Base-by-base conservation (phyloP, 108 stramenopile species). In the Pseudonitzschia multistriata region DNA sequence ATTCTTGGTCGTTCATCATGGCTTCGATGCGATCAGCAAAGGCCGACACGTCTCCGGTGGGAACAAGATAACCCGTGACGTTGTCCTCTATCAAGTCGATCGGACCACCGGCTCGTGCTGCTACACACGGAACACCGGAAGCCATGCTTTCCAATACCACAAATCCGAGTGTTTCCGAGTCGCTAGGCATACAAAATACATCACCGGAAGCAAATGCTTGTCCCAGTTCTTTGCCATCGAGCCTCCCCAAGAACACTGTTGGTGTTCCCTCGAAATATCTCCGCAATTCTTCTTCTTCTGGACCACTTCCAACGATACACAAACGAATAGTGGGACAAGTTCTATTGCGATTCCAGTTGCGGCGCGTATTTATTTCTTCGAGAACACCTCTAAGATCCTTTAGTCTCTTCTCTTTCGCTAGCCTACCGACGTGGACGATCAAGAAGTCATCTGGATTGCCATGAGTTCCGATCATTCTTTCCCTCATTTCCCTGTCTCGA, bases 121-220 rank as follows among this genome's bases (percentile, higher is more conserved):
- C 96, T 89, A 13, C 93, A 81, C 48, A 95, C 92, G 10, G 92
- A 3, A 96, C 90, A 36, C 92, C 93, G 42, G 74, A 77, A 3
- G 96, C 96, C 94, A 96, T 94, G 50, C 90, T 85, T 77, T 96
- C 96, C 76, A 96, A 72, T 10, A 91, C 91, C 30, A 96, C 96
- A 69, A 89, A 90, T 7, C 94, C 91, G n/a, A 95, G 80, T 21
- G 94, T 91, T 77, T 95, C 94, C 22, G 78, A 77, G 52, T 82
- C 83, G 33, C 78, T 82, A 5, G 94, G 90, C 85, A 92, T 87
- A 10, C 83, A 49, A 78, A 95, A 91, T n/a, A 88, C 78, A 67
- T 95, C 94, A 27, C 86, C 91, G 0, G 85, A 85, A 29, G 91
- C 88, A 65, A 87, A 87, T 5, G 84, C 87, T 45, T 54, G 33